Conservation (phyloP, 2,329 filamentous ascomycete species). For the Incumbomyces delicatus region DNA sequence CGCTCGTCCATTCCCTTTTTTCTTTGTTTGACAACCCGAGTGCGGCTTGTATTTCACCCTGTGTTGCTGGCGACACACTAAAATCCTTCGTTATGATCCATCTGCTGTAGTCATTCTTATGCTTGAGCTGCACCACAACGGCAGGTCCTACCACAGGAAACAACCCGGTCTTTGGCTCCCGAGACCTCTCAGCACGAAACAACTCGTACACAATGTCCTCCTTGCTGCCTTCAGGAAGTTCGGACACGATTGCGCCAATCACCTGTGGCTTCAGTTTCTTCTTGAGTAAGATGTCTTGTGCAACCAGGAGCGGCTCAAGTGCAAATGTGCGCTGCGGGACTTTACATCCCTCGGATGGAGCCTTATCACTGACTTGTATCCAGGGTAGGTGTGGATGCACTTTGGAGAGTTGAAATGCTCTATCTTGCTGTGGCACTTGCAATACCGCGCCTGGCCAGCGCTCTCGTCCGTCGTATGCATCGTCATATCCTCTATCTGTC, state of each 20-base stretch:
- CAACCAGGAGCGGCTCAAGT: constrained; percentile 14
- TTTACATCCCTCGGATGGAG: background rate
- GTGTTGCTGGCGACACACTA: constrained; percentile 7
- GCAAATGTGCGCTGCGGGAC: constrained; percentile 9
- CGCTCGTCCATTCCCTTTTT: background rate
- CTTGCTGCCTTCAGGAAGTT: background rate
- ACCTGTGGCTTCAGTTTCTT: constrained; percentile 7
- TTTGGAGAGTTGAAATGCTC: background rate
- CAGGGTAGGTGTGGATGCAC: no score
- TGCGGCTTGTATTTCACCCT: background rate
- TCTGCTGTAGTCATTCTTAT: constrained; percentile 9
- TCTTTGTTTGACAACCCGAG: background rate
- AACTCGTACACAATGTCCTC: no score
- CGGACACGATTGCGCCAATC: constrained; percentile 11
- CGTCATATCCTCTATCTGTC: background rate
- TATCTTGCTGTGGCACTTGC: constrained; percentile 11
- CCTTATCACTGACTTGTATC: no score
- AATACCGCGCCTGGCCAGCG: constrained; percentile 13
- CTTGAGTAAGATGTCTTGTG: constrained; percentile 6
- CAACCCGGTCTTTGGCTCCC: background rate
- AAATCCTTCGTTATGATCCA: constrained; percentile 19
- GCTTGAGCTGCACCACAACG: background rate
- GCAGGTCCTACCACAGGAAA: background rate
- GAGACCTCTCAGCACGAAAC: no score
- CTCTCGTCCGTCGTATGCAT: constrained; percentile 5